A percentile compares a stretch with the other conserved stretches of the same genome.
Evolutionary conservation across 345 rosid species (phyloP).

Genomic region (Aquilaria malaccensis): DNA sequence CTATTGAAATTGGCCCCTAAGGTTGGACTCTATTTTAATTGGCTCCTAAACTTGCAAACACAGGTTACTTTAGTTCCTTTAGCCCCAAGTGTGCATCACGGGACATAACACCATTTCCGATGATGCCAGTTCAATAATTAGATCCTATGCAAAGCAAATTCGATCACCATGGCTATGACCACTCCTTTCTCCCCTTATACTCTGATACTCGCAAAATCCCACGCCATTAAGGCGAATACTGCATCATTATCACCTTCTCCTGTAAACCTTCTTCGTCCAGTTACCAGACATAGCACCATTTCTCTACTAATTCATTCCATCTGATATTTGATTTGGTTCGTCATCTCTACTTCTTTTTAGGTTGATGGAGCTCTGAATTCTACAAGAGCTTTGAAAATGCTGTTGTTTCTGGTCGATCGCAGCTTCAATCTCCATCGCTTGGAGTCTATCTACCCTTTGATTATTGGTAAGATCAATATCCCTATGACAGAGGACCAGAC

Average conservation of each 20-base stretch:
- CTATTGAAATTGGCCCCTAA: no score
- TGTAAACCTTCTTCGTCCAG: conserved; percentile 10
- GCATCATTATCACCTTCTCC: conserved; percentile 14
- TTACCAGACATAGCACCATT: conserved; percentile 14
- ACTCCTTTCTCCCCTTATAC: conserved; percentile 24
- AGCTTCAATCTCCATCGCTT: conserved; percentile 92
- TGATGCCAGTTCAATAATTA: no score
- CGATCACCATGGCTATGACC: conserved; percentile 37
- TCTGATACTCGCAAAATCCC: conserved; percentile 15
- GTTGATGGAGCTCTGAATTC: conserved; percentile 37
- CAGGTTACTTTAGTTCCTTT: no score
- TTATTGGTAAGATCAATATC: conserved; percentile 83
- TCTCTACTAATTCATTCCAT: conserved; percentile 11
- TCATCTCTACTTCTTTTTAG: conserved; percentile 37
- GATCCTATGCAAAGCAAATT: no score
- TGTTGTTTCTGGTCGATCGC: conserved; percentile 88
- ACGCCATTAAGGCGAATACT: conserved; percentile 8
- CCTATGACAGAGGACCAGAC: conserved; percentile 66
- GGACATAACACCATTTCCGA: no score
- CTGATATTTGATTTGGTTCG: conserved; percentile 24
- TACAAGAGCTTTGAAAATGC: conserved; percentile 31
- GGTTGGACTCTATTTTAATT: no score
- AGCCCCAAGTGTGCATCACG: no score
- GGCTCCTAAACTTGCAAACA: no score
- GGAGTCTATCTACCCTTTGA: conserved; percentile 92